Conservation (phyloP, 2,329 filamentous ascomycete genomes). For the Thermochaetoides dissita region DNA sequence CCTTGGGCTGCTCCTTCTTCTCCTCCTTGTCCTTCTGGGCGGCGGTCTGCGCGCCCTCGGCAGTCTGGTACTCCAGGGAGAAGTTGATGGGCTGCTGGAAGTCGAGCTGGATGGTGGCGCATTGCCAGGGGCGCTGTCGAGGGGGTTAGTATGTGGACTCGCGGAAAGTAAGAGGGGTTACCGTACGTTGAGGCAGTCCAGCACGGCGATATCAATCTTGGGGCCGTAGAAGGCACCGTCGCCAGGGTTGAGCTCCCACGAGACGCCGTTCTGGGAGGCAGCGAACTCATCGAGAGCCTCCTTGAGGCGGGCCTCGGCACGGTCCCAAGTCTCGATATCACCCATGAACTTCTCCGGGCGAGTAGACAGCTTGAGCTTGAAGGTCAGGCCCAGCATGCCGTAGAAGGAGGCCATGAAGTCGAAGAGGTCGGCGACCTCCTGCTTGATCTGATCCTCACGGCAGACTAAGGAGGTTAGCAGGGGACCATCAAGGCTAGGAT, state of each 20-base stretch:
- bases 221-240: slow-evolving; percentile 97
- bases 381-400: slow-evolving; percentile 72
- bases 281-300: slow-evolving; percentile 68
- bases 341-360: slow-evolving; percentile 80
- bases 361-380: slow-evolving; percentile 91
- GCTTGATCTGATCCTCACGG: slow-evolving; percentile 57
- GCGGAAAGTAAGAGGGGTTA: neutral
- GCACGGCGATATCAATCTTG: slow-evolving; percentile 92
- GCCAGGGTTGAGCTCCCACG: slow-evolving; percentile 85
- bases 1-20: neutral
- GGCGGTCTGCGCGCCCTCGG: slow-evolving; percentile 33
- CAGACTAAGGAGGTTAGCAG: slow-evolving; percentile 39
- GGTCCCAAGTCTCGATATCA: slow-evolving; percentile 74
- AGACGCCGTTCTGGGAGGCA: slow-evolving; percentile 35
- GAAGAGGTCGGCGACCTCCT: slow-evolving; percentile 71
- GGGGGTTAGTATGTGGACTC: neutral
- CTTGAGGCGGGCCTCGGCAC: slow-evolving; percentile 68
- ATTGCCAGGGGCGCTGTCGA: slow-evolving; percentile 45
- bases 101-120: slow-evolving; percentile 87
- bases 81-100: slow-evolving; percentile 80
- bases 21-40: slow-evolving; percentile 15
- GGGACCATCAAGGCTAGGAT: neutral
- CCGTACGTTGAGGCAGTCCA: slow-evolving; percentile 16
- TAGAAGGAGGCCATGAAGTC: slow-evolving; percentile 69
- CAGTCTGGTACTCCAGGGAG: slow-evolving; percentile 72